Evolutionary conservation across 1,284 basidiomycete species (phyloP).

Genomic region (Heterobasidion parviporum): DNA sequence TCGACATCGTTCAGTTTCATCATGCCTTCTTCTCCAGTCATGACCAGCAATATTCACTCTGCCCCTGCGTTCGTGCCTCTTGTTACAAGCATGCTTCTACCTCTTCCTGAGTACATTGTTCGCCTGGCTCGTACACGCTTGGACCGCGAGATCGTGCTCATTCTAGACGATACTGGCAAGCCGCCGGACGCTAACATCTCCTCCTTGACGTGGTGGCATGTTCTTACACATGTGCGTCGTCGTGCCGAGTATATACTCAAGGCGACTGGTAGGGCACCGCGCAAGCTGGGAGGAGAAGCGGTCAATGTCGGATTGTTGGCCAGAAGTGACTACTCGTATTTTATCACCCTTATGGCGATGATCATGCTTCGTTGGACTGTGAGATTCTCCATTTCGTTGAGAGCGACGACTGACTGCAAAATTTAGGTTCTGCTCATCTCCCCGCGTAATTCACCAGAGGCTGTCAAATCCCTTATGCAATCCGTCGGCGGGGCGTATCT

Average conservation of each 20-base stretch:
- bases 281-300: not conserved
- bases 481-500: not conserved
- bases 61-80: too few species aligned
- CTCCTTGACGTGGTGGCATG: not conserved
- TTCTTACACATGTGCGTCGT: not conserved
- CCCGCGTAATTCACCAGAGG: not conserved
- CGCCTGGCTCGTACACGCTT: not conserved
- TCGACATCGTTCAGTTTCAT: too few species aligned
- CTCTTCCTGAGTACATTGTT: not conserved
- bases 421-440: not conserved
- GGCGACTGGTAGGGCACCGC: not conserved
- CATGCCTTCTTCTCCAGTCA: too few species aligned
- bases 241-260: not conserved
- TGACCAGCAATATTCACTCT: too few species aligned
- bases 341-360: not conserved
- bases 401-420: not conserved
- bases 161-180: not conserved
- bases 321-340: not conserved
- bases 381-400: not conserved
- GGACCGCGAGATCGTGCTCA: not conserved
- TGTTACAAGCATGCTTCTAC: not conserved
- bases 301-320: not conserved
- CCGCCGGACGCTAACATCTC: not conserved
- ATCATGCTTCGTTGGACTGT: conserved; percentile 1
- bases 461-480: not conserved